These are phyloP conservation scores for Colletotrichum siamense DNA, from an alignment of 2,329 filamentous ascomycete genomes.

Conservation along the genomic window DNA sequence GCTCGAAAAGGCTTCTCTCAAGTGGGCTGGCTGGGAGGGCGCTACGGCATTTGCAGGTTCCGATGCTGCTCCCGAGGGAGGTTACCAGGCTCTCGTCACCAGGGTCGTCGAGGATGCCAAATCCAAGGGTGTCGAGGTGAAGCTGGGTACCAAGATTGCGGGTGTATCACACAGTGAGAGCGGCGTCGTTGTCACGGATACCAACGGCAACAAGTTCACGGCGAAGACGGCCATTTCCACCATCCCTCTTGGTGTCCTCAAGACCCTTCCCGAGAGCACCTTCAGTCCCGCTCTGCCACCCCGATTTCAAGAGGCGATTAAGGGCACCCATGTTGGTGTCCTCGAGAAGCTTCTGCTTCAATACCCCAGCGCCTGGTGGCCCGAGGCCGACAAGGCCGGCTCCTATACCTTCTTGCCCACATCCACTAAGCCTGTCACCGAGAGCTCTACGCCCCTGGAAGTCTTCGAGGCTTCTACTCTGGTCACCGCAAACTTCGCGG, in stretches of 20 bases:
- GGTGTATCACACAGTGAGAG: not conserved
- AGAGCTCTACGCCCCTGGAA: not conserved
- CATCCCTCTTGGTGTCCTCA: constrained; percentile 16
- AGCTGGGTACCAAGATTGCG: constrained; percentile 6
- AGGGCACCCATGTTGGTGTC: constrained; percentile 15
- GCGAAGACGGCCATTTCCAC: constrained; percentile 17
- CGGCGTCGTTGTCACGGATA: constrained; percentile 1
- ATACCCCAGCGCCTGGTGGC: constrained; percentile 17
- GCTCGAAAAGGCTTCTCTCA: constrained; percentile 18
- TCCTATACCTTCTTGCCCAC: constrained; percentile 19
- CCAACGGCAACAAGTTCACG: constrained; percentile 15
- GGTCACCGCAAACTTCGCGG: constrained; percentile 15
- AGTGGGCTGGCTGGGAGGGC: constrained; percentile 17
- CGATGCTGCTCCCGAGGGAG: constrained; percentile 18
- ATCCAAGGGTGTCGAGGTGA: constrained; percentile 9
- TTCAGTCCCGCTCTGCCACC: constrained; percentile 11
- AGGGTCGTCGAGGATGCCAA: constrained; percentile 15
- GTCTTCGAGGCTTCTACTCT: constrained; percentile 17
- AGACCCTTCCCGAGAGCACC: constrained; percentile 13
- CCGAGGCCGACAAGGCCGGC: constrained; percentile 12
- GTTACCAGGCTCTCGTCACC: constrained; percentile 10
- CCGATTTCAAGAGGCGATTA: constrained; percentile 8
- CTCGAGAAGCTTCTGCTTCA: constrained; percentile 19
- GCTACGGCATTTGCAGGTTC: constrained; percentile 10
- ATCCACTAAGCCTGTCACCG: constrained; percentile 13